Evolutionary conservation across 75 land plant species (phyloP).

Genomic region (Chamaecyparis obtusa): DNA sequence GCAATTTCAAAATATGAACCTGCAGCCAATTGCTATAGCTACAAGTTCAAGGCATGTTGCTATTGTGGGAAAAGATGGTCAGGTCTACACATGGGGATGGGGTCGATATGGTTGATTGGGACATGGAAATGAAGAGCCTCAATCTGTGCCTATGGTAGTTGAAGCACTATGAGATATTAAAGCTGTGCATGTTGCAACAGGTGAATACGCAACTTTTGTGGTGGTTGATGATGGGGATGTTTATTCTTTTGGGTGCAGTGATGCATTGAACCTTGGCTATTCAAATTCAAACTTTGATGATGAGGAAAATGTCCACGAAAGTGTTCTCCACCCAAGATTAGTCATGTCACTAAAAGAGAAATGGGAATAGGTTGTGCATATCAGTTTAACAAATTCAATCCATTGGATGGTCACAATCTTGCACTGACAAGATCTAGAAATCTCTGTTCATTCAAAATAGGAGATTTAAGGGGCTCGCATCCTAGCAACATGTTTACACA

Average conservation of each 20-base stretch:
- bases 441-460: constrained; percentile 77
- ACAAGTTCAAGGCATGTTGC: too few relatives aligned
- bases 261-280: constrained; percentile 80
- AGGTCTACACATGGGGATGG: constrained; percentile 94
- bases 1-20: too few relatives aligned
- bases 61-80: constrained; percentile 70
- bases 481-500: too few relatives aligned
- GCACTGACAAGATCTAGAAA: constrained; percentile 77
- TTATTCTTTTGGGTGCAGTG: constrained; percentile 82
- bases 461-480: too few relatives aligned
- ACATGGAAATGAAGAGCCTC: too few relatives aligned
- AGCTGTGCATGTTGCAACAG: too few relatives aligned
- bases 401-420: constrained; percentile 88
- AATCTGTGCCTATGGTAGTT: too few relatives aligned
- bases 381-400: constrained; percentile 78
- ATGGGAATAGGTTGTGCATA: constrained; percentile 64
- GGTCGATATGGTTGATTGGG: constrained; percentile 90
- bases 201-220: constrained; percentile 82
- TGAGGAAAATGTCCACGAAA: constrained; percentile 60
- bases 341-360: constrained; percentile 55
- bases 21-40: too few relatives aligned
- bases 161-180: too few relatives aligned
- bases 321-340: too few relatives aligned
- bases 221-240: constrained; percentile 77
- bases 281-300: constrained; percentile 29